Percentiles rank a stretch among this genome's conserved stretches.
Evolutionary conservation across 208 protist species (phyloP).

Genomic region (Leishmania lainsoni): DNA sequence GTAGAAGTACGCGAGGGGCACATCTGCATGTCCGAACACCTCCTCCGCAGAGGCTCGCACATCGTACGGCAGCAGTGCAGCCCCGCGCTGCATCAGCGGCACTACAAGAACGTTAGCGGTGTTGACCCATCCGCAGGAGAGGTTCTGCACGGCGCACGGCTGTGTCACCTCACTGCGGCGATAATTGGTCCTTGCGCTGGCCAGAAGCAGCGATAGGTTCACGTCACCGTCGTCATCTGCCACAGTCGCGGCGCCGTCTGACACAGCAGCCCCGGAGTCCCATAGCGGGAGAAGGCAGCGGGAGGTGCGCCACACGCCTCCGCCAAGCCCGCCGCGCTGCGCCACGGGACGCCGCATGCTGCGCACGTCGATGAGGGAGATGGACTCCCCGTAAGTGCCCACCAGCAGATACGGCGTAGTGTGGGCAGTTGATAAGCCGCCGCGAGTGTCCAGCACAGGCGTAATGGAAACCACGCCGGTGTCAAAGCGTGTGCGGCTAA

Average conservation of each 20-base stretch:
- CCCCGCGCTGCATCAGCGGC: slow-evolving; percentile 87
- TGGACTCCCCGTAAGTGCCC: slow-evolving; percentile 82
- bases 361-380: slow-evolving; percentile 73
- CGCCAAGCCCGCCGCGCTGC: slow-evolving; percentile 47
- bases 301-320: slow-evolving; percentile 82
- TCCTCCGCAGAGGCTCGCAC: slow-evolving; percentile 26
- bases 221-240: slow-evolving; percentile 4
- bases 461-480: slow-evolving; percentile 83
- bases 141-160: neutral
- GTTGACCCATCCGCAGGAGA: slow-evolving; percentile 44
- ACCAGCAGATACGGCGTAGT: slow-evolving; percentile 63
- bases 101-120: slow-evolving; percentile 53
- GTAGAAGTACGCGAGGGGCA: slow-evolving; percentile 29
- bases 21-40: slow-evolving; percentile 40
- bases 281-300: slow-evolving; percentile 42
- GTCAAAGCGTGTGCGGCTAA: slow-evolving; percentile 46
- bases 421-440: neutral
- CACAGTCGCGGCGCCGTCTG: neutral
- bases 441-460: slow-evolving; percentile 43
- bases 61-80: slow-evolving; percentile 72
- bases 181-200: neutral
- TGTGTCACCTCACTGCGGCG: neutral
- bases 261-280: neutral
- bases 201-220: slow-evolving; percentile 5
- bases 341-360: slow-evolving; percentile 47